A percentile compares a stretch with the other conserved stretches of the same genome.
phyloP scores from a whole-genome alignment of 2,329 filamentous ascomycete species.

The Penicillium sp. region DNA sequence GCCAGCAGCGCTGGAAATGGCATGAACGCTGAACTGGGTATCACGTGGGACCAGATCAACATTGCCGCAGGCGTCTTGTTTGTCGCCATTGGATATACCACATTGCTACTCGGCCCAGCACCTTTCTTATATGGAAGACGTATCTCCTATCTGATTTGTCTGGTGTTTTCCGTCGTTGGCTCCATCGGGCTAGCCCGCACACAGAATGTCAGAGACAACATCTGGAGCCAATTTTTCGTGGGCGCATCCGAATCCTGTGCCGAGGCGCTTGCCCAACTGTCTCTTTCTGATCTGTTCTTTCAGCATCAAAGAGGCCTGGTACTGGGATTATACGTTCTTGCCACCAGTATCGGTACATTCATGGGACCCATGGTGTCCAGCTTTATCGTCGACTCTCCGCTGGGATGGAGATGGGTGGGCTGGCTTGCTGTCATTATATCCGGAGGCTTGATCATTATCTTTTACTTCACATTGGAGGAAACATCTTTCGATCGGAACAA shows the following conservation, averaged over 20 bases:
- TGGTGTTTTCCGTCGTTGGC: conserved; percentile 51
- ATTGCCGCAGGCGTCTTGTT: conserved; percentile 59
- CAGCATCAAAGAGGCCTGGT: conserved; percentile 58
- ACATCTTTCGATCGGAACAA: conserved; percentile 37
- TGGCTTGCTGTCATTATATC: conserved; percentile 54
- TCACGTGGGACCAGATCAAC: conserved; percentile 55
- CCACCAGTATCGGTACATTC: conserved; percentile 58
- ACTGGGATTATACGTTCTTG: conserved; percentile 56
- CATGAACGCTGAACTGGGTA: conserved; percentile 52
- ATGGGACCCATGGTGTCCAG: conserved; percentile 55
- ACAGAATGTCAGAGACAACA: conserved; percentile 46
- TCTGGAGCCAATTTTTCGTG: conserved; percentile 59
- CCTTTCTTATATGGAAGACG: conserved; percentile 57
- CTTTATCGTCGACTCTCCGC: conserved; percentile 48
- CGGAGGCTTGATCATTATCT: conserved; percentile 48
- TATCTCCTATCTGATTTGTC: conserved; percentile 56
- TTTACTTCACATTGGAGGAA: conserved; percentile 56
- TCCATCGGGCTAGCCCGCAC: conserved; percentile 56
- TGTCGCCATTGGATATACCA: conserved; percentile 57
- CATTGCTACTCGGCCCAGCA: conserved; percentile 53
- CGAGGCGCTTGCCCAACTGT: conserved; percentile 59
- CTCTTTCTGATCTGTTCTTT: conserved; percentile 58
- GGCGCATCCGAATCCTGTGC: conserved; percentile 58
- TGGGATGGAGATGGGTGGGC: conserved; percentile 58
- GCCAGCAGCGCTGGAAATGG: conserved; percentile 54